A percentile compares a stretch with the other conserved stretches of the same genome.
Evolutionary conservation across 2,329 filamentous ascomycete genomes (phyloP).

Genomic region (Colletotrichum eleusines): DNA sequence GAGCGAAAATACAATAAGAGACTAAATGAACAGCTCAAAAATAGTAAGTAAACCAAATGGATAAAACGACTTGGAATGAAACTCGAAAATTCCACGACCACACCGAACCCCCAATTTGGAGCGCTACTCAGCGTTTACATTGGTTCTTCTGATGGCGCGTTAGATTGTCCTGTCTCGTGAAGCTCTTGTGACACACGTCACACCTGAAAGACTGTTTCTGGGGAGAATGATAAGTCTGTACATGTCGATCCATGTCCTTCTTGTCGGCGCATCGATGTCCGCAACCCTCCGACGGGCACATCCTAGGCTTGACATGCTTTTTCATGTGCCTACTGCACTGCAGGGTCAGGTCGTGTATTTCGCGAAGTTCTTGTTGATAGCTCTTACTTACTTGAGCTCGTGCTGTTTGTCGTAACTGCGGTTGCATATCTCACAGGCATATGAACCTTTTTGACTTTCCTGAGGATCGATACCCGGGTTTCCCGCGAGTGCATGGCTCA

Average conservation of each 20-base stretch:
- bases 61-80: not conserved
- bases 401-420: not conserved
- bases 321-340: slow-evolving; percentile 17
- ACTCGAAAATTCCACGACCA: too few relatives aligned
- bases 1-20: not conserved
- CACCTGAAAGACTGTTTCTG: not conserved
- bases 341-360: not conserved
- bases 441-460: too few relatives aligned
- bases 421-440: not conserved
- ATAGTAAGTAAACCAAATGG: not conserved
- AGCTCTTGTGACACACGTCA: not conserved
- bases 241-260: slow-evolving; percentile 1
- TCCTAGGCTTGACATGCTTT: not conserved
- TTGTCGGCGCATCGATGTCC: not conserved
- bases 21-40: rapidly evolving
- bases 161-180: slow-evolving; percentile 13
- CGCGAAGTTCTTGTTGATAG: too few relatives aligned
- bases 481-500: not conserved
- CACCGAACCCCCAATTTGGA: not conserved
- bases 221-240: not conserved
- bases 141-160: not conserved
- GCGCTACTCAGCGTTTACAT: slow-evolving; percentile 1
- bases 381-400: not conserved
- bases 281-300: not conserved
- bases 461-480: not conserved